phyloP scores from a whole-genome alignment of 2,329 filamentous ascomycete genomes.

The Grosmannia serpens region DNA sequence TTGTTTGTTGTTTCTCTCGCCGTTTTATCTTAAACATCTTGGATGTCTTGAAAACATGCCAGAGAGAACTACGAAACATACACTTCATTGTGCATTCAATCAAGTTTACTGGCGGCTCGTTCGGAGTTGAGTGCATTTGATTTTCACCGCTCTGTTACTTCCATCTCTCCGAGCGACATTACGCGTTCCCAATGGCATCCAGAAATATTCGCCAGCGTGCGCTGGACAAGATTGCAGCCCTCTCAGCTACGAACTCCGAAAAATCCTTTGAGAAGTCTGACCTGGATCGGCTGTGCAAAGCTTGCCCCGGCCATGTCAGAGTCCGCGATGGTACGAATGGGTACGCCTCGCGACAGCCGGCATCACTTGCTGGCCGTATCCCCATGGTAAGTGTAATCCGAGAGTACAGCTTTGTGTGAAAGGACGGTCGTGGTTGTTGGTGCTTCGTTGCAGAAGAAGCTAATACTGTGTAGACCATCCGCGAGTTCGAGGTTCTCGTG shows the following conservation, averaged over 20 bases:
- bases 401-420: background rate
- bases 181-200: constrained; percentile 25
- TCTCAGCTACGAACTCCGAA: constrained; percentile 44
- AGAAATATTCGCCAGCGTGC: constrained; percentile 50
- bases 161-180: background rate
- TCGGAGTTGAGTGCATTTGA: background rate
- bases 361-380: constrained; percentile 35
- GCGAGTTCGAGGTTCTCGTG: constrained; percentile 84
- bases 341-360: constrained; percentile 24
- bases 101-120: background rate
- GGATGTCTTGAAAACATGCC: background rate
- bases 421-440: background rate
- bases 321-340: constrained; percentile 37
- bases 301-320: constrained; percentile 37
- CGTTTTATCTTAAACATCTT: background rate
- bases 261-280: constrained; percentile 50
- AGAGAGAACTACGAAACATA: background rate
- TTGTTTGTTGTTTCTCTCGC: background rate
- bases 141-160: background rate
- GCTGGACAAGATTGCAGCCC: constrained; percentile 52
- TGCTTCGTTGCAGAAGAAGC: background rate
- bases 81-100: background rate
- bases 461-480: constrained; percentile 49
- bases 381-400: constrained; percentile 42
- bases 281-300: constrained; percentile 49